These are phyloP conservation scores for Mucor indicus DNA, from an alignment of 371 early-diverging fungal species.

Conservation along the genomic window DNA sequence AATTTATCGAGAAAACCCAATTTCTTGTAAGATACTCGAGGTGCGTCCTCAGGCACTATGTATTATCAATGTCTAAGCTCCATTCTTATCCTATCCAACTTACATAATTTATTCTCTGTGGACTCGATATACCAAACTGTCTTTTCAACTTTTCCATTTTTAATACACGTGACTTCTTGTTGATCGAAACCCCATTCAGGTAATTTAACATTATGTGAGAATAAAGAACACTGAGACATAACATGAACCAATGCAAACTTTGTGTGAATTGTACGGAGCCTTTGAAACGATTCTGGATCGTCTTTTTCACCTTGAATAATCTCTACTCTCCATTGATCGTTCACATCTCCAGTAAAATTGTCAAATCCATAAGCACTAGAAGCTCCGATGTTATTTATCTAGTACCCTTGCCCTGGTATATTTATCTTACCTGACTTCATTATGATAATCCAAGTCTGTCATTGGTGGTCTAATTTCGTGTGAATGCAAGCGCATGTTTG, in stretches of 20 bases:
- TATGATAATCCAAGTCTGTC: slow-evolving; percentile 87
- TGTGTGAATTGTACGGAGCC: slow-evolving; percentile 65
- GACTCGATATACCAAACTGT: slow-evolving; percentile 68
- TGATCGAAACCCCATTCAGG: slow-evolving; percentile 98
- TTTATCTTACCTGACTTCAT: slow-evolving; percentile 78
- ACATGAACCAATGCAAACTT: slow-evolving; percentile 76
- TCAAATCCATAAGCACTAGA: slow-evolving; percentile 58
- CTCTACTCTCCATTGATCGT: slow-evolving; percentile 78
- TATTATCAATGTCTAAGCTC: no score
- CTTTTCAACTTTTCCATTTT: slow-evolving; percentile 58
- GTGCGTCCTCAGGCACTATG: slow-evolving; percentile 47
- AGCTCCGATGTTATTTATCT: no score
- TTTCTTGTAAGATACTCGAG: slow-evolving; percentile 50
- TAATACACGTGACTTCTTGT: slow-evolving; percentile 89
- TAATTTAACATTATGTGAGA: slow-evolving; percentile 78
- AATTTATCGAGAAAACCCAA: slow-evolving; percentile 82
- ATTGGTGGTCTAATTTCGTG: slow-evolving; percentile 69
- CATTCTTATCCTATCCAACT: no score
- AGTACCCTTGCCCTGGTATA: no score
- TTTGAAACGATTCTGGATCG: slow-evolving; percentile 51
- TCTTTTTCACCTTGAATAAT: slow-evolving; percentile 60
- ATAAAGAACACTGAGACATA: slow-evolving; percentile 73
- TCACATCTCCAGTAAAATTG: slow-evolving; percentile 39
- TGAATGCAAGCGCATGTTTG: slow-evolving; percentile 64
- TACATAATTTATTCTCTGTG: slow-evolving; percentile 48